Base-by-base conservation (phyloP, 805 yeast genomes). In the Candida sphagnicola region DNA sequence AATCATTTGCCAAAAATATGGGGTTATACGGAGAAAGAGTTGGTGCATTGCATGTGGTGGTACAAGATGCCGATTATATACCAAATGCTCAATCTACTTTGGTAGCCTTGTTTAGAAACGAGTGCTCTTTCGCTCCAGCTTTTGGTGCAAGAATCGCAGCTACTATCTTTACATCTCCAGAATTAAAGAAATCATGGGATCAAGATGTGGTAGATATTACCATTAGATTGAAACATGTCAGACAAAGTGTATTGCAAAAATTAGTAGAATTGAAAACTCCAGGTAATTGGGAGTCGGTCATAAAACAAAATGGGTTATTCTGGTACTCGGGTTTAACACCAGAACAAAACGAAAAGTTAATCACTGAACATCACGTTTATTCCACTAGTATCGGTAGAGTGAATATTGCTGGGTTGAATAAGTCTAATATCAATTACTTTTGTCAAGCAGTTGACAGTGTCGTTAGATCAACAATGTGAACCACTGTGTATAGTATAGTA, bases 121-220 rank as follows among this genome's bases (percentile, higher is more conserved):
- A 65, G 47, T 60, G 68, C 39, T 70, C 75, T 4, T 67, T 67
- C 52, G 73, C 69, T 3, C 74, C 75, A 8, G 71, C 74, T 4
- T 70, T 59, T 46, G 75, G 75, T 12, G 74, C 75, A 13, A 49
- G 74, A 34, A 50, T 70, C 13, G 67, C 72, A 25, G 34, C 60
- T 18, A 53, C 51, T 35, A 57, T 67, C 28, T 57, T 62, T 44
- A 45, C 45, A n/a, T 33, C 44, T 25, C 44, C 43, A 2, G 55
- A 54, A 14, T 53, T 58, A 29, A 43, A 45, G 32, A 35, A 48
- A 13, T 42, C 50, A 28, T 70, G 75, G 75, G 57, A 58, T 29
- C 36, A 53, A 31, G 70, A 70, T 42, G 64, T 70, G 15, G 15
- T 29, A 18, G 53, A 44, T 4, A 57, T 67, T 17, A 52, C 61